Percentiles rank a stretch among this genome's conserved stretches.
These are phyloP conservation scores for Eimeria maxima DNA, from an alignment of 169 alveolate species.

Conservation along the genomic window DNA sequence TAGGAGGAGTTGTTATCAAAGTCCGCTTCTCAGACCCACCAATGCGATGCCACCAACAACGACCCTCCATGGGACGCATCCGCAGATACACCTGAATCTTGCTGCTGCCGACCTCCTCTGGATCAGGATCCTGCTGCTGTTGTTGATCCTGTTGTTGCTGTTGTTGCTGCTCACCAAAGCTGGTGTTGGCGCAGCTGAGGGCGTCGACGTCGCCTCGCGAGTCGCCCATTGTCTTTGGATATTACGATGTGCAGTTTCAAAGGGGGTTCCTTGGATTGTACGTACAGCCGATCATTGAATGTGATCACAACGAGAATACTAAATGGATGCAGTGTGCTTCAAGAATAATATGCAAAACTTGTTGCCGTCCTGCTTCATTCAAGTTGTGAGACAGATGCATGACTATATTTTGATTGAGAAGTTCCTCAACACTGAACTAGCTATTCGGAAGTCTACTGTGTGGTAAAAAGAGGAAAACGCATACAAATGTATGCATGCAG, in stretches of 20 bases:
- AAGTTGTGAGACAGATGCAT: too few relatives aligned
- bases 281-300: not conserved
- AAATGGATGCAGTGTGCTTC: not conserved
- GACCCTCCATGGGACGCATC: slow-evolving; percentile 74
- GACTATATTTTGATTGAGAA: too few relatives aligned
- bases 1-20: not conserved
- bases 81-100: slow-evolving; percentile 81
- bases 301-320: not conserved
- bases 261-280: not conserved
- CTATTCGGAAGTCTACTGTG: too few relatives aligned
- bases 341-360: not conserved
- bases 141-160: not conserved
- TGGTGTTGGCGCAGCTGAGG: not conserved
- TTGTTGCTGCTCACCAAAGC: not conserved
- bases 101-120: not conserved
- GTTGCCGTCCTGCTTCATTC: too few relatives aligned
- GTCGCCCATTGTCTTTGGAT: not conserved
- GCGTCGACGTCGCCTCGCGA: not conserved
- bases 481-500: not conserved
- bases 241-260: not conserved
- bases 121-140: not conserved
- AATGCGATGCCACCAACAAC: slow-evolving; percentile 13
- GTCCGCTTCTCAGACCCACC: slow-evolving; percentile 9
- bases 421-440: too few relatives aligned
- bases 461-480: not conserved